phyloP scores from a whole-genome alignment of 2,329 filamentous ascomycete species.

The Botrytis cinerea region DNA sequence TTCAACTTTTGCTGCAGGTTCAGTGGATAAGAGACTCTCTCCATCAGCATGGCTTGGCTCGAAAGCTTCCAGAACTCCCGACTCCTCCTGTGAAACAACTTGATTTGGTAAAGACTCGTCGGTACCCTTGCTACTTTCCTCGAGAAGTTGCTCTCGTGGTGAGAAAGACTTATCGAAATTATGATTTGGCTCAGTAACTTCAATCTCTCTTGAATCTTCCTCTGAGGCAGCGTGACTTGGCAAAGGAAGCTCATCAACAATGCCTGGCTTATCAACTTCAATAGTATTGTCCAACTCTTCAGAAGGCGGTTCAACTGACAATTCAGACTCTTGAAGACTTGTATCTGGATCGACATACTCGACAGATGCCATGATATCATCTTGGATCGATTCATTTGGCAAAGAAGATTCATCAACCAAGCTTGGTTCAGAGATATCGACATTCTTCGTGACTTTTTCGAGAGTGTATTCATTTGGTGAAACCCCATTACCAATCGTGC shows the following conservation, averaged over 20 bases:
- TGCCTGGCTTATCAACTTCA: background rate
- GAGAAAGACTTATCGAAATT: background rate
- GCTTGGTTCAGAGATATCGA: background rate
- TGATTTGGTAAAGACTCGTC: background rate
- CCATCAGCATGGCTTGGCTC: background rate
- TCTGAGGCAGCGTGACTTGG: background rate
- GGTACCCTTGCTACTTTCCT: background rate
- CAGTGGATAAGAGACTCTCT: background rate
- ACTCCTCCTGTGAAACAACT: background rate
- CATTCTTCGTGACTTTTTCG: background rate
- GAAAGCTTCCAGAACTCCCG: background rate
- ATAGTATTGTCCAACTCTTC: background rate
- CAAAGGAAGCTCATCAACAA: background rate
- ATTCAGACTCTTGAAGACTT: background rate
- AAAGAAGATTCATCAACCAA: background rate
- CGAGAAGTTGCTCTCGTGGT: background rate
- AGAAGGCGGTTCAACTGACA: background rate
- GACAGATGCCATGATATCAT: background rate
- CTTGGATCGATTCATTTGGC: background rate
- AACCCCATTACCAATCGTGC: background rate
- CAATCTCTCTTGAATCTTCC: background rate
- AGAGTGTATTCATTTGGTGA: background rate
- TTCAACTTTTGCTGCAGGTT: background rate
- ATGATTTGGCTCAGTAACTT: background rate
- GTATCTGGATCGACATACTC: background rate